Evolutionary conservation across 495 filamentous ascomycete genomes (phyloP), one percentile per base, ranked within the genome.

Genomic region (Penicillium flavigenum): DNA sequence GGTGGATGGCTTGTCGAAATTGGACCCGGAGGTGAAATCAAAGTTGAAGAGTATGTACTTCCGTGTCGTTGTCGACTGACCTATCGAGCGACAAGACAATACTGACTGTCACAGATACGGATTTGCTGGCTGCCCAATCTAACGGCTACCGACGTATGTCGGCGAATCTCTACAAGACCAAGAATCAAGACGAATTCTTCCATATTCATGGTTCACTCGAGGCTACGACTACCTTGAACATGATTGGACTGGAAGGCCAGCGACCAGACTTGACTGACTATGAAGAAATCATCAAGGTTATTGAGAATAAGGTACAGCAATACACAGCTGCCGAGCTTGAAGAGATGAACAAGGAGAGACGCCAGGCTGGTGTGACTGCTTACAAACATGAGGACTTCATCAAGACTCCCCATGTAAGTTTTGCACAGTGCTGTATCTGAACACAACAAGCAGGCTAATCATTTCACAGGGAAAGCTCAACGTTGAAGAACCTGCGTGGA

Each of bases 191-290:
- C 44, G 78, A 86, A 62, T 92, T 80, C 65, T 91, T 86, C 65
- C 89, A 92, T 65, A 88, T 91, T 54, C 88, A 91, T 68, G 88
- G 88, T 29, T 91, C 88, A 1, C 68, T 92, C 11, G 86, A 90
- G 56, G 88, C 88, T 17, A 81, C 77, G 11, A 82, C 78, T 7
- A 87, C 86, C 3, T 72, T 91, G 51, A 74, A 82, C 47, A 91
- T 90, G 87, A 83, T 91, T 51, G 87, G 86, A 1, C 74, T 92
- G 27, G 82, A 86, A 17, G 75, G 85, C 1, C 76, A 84, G 41
- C 75, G 80, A 9, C 83, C 87, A 11, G 80, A 83, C 51, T 60
- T 90, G 64, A 87, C 81, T 2, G 83, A 85, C 58, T 89, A 90
- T 55, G 79, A 79, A 51, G 77, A 86, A 16, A 81, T 84, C 59